Base-by-base conservation (phyloP, 1,284 basidiomycete genomes). In the Grifola frondosa region DNA sequence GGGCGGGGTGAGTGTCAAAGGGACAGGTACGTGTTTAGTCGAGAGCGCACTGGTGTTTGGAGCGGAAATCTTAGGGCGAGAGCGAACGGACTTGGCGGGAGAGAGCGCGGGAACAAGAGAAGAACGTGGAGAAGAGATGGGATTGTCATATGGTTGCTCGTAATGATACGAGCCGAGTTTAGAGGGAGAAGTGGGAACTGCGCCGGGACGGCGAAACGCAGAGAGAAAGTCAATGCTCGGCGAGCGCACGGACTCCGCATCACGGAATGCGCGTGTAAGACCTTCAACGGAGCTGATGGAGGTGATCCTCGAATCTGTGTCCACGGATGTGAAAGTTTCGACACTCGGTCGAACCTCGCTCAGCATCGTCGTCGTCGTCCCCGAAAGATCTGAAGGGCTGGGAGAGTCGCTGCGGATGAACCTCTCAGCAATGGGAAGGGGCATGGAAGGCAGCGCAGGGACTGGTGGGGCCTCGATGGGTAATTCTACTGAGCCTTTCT, bases 361-460 rank as follows among this genome's bases (percentile, higher is more conserved):
- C 3, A 52, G 46, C 3, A 54, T 33, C 0, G 60, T 57, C 1
- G 61, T 58, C 5, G 34, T 44, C n/a, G 54, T 56, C 10, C 57
- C 44, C n/a, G 54, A 50, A 33, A 32, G 22, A 6, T 43, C 49
- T 4, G 30, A 11, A 15, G 38, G 32, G 10, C 50, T 29, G 19
- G 60, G 52, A 7, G 51, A 53, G 7, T 44, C 49, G 24, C 54
- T 52, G 12, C 60, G 75, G 6, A 71, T 71, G 54, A 76, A 81
- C 45, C 63, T 62, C n/a, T 68, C 73, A 4, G 77, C 75, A 44
- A 79, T 79, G 16, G 78, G 78, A 10, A 77, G 66, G 4, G 63
- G 53, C 9, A 73, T 54, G 2, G 60, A 42, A 40, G 62, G 57
- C 24, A 64, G 51, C 1, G 58, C 53, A 3, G 69, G 64, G 15